Evolutionary conservation across 768 basidiomycete species (phyloP).

Genomic region (Termitomyces sp.): DNA sequence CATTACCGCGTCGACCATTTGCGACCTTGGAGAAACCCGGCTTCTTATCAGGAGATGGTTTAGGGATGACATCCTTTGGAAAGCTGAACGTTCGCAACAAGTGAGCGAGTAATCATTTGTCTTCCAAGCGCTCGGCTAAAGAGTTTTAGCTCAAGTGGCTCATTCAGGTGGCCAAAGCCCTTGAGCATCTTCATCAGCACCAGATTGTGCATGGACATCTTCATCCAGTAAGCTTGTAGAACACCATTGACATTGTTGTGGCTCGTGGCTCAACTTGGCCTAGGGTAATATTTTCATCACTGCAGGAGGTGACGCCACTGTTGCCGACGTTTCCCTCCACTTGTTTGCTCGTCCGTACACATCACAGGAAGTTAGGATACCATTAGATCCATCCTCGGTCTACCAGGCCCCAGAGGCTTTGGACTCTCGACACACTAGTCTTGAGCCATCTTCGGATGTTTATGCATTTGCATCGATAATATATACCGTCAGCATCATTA

Average conservation of each 20-base stretch:
- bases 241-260: neutral
- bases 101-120: neutral
- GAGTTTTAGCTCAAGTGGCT: neutral
- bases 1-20: neutral
- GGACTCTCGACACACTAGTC: neutral
- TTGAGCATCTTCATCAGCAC: neutral
- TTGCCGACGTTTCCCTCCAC: conserved; percentile 1
- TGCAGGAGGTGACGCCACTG: neutral
- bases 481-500: conserved; percentile 7
- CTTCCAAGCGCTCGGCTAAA: neutral
- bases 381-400: neutral
- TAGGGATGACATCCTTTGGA: neutral
- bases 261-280: too few relatives aligned
- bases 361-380: neutral
- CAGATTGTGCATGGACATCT: neutral
- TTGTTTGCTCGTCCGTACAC: neutral
- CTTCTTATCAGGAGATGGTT: neutral
- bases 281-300: neutral
- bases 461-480: conserved; percentile 9
- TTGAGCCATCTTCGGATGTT: conserved; percentile 9
- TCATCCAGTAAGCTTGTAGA: neutral
- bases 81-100: neutral
- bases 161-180: neutral
- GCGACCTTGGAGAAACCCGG: neutral
- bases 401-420: conserved; percentile 12